phyloP scores from a whole-genome alignment of 2,329 filamentous ascomycete genomes.

The Coniosporium tulheliwenetii region DNA sequence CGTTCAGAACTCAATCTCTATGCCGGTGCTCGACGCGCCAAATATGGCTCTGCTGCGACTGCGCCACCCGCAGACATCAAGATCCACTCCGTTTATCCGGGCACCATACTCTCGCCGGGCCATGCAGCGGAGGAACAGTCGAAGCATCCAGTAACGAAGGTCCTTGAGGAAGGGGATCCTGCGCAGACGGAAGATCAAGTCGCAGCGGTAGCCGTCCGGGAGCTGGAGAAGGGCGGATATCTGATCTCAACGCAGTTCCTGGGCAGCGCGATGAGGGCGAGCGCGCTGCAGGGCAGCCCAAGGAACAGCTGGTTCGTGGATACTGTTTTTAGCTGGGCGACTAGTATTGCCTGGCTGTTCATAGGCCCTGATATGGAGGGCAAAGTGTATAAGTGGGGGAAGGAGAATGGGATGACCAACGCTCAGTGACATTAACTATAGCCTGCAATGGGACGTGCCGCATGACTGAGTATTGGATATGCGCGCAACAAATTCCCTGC shows the following conservation, averaged over 20 bases:
- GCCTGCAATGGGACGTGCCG: too few species aligned
- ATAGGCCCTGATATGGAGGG: slow-evolving; percentile 40
- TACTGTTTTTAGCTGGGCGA: slow-evolving; percentile 37
- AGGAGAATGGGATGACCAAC: slow-evolving; percentile 28
- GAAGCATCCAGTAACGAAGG: slow-evolving; percentile 67
- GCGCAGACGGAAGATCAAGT: slow-evolving; percentile 65
- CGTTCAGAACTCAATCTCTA: slow-evolving; percentile 77
- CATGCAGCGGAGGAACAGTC: slow-evolving; percentile 57
- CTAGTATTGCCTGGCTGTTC: slow-evolving; percentile 38
- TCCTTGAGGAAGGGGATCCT: slow-evolving; percentile 71
- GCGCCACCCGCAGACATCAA: slow-evolving; percentile 50
- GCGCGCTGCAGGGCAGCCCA: slow-evolving; percentile 33
- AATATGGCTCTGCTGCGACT: slow-evolving; percentile 10
- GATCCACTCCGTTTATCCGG: slow-evolving; percentile 71
- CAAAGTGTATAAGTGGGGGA: slow-evolving; percentile 42
- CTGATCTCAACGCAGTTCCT: slow-evolving; percentile 62
- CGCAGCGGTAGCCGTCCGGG: slow-evolving; percentile 51
- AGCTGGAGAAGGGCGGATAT: slow-evolving; percentile 68
- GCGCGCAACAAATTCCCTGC: too few species aligned
- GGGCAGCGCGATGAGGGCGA: slow-evolving; percentile 54
- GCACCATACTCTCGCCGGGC: slow-evolving; percentile 65
- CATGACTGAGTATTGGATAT: too few species aligned
- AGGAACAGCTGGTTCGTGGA: slow-evolving; percentile 38
- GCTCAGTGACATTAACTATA: too few species aligned
- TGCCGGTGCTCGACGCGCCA: slow-evolving; percentile 42